Evolutionary conservation across 768 basidiomycete species (phyloP).

Genomic region (Dentipellis sp.): DNA sequence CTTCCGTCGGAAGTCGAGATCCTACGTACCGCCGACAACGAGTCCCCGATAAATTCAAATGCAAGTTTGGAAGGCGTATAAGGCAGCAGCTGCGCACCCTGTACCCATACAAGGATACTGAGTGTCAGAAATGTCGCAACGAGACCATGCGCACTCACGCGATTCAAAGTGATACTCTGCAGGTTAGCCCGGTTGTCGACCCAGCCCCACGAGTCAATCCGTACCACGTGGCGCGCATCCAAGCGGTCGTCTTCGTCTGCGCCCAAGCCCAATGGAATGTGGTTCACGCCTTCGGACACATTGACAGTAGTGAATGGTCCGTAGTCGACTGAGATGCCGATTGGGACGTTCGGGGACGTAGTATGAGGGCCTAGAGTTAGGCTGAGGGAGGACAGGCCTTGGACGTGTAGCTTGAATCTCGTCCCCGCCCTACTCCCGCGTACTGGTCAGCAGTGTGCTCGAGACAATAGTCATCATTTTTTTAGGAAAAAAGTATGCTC

Average conservation of each 20-base stretch:
- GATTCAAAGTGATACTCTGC: constrained; percentile 35
- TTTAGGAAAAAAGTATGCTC: constrained; percentile 8
- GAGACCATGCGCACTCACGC: constrained; percentile 19
- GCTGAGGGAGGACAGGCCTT: constrained; percentile 31
- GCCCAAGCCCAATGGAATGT: constrained; percentile 25
- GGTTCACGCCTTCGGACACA: constrained; percentile 36
- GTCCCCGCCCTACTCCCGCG: constrained; percentile 39
- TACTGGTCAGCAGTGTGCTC: background rate
- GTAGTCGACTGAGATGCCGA: constrained; percentile 42
- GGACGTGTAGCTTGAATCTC: constrained; percentile 41
- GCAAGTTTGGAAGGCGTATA: constrained; percentile 35
- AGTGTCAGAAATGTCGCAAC: background rate
- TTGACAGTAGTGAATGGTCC: constrained; percentile 37
- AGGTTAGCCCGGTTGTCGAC: constrained; percentile 49
- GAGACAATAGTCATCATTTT: background rate
- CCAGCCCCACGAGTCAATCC: constrained; percentile 49
- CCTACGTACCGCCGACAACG: constrained; percentile 38
- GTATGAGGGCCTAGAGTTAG: constrained; percentile 42
- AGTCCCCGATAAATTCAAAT: constrained; percentile 54
- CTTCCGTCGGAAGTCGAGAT: too few relatives aligned
- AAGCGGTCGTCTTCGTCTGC: background rate
- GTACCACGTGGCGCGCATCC: constrained; percentile 22
- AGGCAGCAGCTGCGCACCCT: constrained; percentile 38
- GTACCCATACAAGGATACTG: background rate
- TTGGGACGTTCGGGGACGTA: constrained; percentile 33